Evolutionary conservation across 1,139 yeast species (phyloP), one percentile per base, ranked within the genome.

Genomic region (Hemisphaericaspora lyxosophila): DNA sequence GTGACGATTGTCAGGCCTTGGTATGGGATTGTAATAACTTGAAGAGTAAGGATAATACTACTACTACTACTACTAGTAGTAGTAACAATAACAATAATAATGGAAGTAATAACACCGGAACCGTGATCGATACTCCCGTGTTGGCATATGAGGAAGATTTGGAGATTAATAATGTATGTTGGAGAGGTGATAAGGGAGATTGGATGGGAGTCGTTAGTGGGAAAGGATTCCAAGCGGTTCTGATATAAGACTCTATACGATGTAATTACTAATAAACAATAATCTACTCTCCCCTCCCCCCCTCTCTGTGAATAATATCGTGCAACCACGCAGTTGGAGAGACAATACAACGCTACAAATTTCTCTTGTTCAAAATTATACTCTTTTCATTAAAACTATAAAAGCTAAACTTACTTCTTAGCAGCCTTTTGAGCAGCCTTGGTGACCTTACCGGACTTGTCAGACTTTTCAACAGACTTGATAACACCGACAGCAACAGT

Each of bases 401-500:
- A 27, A 20, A 19, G 15, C 15, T 20, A 27, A 27, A 14, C 9
- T 85, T 90, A 90, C 82, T 90, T 88, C 90, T 89, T 90, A 70
- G 85, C 84, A 75, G 97, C 97, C 89, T 92, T 92, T 67, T 76
- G 82, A 72, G 97, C 97, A 75, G 98, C 95, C 90, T 92, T 92
- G 92, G 98, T 92, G 64, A 92, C 96, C 92, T 92, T 92, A 80
- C 95, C 95, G 65, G 88, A 87, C 77, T 80, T 82, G 78, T 84
- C 94, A 55, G 94, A 68, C 87, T 92, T 92, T 70, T 82, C 96
- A 65, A 92, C 97, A 60, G 94, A 77, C 87, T 90, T 90, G 92
- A 90, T 88, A 71, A 90, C 97, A 88, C 97, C 97, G 72, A 90
- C 97, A 70, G 97, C 97, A 64, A 90, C 97, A 60, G 97, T 89